Percentiles rank a stretch among this genome's conserved stretches.
Evolutionary conservation across 768 basidiomycete species (phyloP).

Genomic region (Suillus brevipes): DNA sequence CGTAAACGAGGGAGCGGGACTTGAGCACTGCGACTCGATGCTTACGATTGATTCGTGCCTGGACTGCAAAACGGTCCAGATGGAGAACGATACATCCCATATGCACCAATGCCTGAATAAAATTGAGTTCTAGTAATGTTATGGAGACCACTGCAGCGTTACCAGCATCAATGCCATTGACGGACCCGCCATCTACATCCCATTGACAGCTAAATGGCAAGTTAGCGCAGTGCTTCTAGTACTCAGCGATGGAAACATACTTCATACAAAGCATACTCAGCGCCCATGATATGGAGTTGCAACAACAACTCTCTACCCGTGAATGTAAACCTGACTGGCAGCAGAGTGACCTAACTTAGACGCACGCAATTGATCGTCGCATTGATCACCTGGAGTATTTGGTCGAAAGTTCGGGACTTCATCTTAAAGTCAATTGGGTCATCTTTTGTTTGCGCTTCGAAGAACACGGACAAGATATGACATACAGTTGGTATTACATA

Average conservation of each 20-base stretch:
- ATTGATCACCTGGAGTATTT: constrained; percentile 26
- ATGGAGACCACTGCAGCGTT: not conserved
- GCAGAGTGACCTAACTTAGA: not conserved
- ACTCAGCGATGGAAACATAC: constrained; percentile 11
- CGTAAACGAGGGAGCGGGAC: not conserved
- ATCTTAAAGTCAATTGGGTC: constrained; percentile 9
- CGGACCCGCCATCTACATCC: constrained; percentile 13
- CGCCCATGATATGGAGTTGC: constrained; percentile 28
- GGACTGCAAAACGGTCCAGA: constrained; percentile 17
- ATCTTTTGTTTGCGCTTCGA: not conserved
- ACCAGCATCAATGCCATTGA: constrained; percentile 20
- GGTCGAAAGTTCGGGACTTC: constrained; percentile 22
- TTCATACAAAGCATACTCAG: constrained; percentile 32
- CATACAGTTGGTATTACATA: constrained; percentile 26
- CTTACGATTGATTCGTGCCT: constrained; percentile 24
- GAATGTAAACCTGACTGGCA: not conserved
- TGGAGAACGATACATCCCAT: constrained; percentile 13
- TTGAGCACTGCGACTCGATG: not conserved
- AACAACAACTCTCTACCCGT: constrained; percentile 24
- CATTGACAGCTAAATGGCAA: constrained; percentile 23
- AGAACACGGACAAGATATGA: not conserved
- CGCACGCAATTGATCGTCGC: constrained; percentile 26
- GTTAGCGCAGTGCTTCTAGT: not conserved
- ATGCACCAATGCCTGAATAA: constrained; percentile 11
- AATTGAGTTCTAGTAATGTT: constrained; percentile 11